Evolutionary conservation across 2,329 filamentous ascomycete genomes (phyloP).

Genomic region (Trichoderma sp.): DNA sequence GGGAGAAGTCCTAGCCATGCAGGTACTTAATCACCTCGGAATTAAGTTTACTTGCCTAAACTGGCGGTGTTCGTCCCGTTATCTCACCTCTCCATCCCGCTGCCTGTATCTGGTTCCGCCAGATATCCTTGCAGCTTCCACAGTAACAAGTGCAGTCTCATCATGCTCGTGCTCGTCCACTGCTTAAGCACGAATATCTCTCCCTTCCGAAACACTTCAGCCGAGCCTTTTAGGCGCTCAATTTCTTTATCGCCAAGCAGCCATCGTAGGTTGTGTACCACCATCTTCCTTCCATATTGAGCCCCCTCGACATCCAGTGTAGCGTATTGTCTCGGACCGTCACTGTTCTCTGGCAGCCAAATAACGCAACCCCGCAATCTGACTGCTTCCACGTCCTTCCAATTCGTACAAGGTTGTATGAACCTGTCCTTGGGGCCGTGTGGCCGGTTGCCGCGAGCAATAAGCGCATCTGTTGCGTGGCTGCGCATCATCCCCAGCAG

Average conservation of each 20-base stretch:
- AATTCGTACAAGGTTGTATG: conserved; percentile 46
- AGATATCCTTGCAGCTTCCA: conserved; percentile 65
- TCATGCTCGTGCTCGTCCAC: conserved; percentile 45
- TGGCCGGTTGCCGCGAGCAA: conserved; percentile 33
- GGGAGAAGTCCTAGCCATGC: background rate
- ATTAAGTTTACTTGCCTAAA: background rate
- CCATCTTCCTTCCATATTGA: conserved; percentile 45
- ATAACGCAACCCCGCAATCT: conserved; percentile 52
- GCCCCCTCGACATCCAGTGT: conserved; percentile 48
- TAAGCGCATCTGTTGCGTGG: conserved; percentile 51
- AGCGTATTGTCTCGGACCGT: conserved; percentile 46
- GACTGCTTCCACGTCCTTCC: conserved; percentile 49
- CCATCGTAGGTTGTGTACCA: conserved; percentile 56
- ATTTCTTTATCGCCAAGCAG: conserved; percentile 56
- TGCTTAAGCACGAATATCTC: conserved; percentile 49
- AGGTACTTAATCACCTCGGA: background rate
- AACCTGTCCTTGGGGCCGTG: conserved; percentile 45
- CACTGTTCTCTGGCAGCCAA: conserved; percentile 42
- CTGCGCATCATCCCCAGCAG: conserved; percentile 56
- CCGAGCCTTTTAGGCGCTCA: conserved; percentile 43
- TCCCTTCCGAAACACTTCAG: conserved; percentile 43
- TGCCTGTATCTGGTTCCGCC: conserved; percentile 5
- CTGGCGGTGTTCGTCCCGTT: background rate
- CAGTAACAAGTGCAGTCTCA: conserved; percentile 53
- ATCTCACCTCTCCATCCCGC: background rate